Evolutionary conservation across 1,284 basidiomycete species (phyloP).

Genomic region (Cystobasidium slooffiae): DNA sequence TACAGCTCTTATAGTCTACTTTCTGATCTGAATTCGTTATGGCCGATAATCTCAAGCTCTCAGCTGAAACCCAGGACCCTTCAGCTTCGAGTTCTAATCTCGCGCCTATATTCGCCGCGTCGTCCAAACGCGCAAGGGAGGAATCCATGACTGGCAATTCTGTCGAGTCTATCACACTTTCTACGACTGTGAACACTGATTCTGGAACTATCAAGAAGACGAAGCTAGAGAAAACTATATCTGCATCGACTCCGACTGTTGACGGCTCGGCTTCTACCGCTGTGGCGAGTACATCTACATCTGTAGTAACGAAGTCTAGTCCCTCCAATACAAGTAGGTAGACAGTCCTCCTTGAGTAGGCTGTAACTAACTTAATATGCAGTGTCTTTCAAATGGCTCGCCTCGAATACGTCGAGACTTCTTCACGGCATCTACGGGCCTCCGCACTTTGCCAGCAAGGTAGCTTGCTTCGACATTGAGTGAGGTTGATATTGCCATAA

Average conservation of each 20-base stretch:
- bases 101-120: conserved; percentile 31
- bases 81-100: background rate
- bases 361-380: background rate
- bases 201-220: background rate
- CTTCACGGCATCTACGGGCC: conserved; percentile 36
- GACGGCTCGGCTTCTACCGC: background rate
- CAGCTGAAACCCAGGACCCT: background rate
- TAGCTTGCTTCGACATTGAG: conserved; percentile 43
- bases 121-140: conserved; percentile 24
- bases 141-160: background rate
- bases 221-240: background rate
- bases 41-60: conserved; percentile 2
- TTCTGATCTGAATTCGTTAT: background rate
- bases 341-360: background rate
- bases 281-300: conserved; percentile 1
- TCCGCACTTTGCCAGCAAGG: conserved; percentile 18
- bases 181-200: background rate
- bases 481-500: conserved; percentile 2
- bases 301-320: background rate
- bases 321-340: background rate
- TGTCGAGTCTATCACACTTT: background rate
- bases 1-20: background rate
- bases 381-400: conserved; percentile 30
- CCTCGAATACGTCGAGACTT: conserved; percentile 8
- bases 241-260: background rate